Evolutionary conservation across 306 rosid species (phyloP), one percentile per base, ranked within the genome.

Genomic region (Pterocarpus macrocarpus): DNA sequence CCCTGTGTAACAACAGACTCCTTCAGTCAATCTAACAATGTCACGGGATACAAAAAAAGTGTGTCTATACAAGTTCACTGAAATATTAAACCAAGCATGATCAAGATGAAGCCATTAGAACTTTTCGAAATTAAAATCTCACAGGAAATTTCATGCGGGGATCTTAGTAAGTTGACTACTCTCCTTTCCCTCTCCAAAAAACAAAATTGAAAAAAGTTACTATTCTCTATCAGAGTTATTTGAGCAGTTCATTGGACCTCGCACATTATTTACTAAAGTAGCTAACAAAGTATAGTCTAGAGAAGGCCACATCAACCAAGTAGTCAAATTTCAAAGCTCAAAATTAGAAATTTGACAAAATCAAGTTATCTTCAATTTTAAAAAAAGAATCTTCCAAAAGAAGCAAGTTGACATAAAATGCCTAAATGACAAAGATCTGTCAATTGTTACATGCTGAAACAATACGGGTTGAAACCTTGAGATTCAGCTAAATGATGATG

Each of bases 1-100:
- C 99, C 99, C 99, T 95, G 87, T 73, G 65, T 7, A 79, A 82
- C 30, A 64, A 65, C 39, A 65, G 5, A 76, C 71, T 38, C 57
- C 7, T 82, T 69, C 34, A 15, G 16, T 76, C 39, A 75, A 69
- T 72, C 36, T 36, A 69, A 73, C 53, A 15, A 62, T 61, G 43
- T 35, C 36, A 73, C 35, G 34, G 28, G 47, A 63, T 49, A 49
- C 57, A 58, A 77, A 39, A 73, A 73, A 35, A 45, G 62, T 61
- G 39, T 50, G 33, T 61, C 5, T 33, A 50, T 43, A 16, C 68
- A 76, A 80, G 67, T 47, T 68, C 22, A 5, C 6, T 3, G 1
- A 57, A 58, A 65, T 11, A 44, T 30, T 57, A 30, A 80, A 58
- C 76, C 35, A 53, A 53, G 56, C 64, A 69, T 64, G 32, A 56